Evolutionary conservation across 176 grass and related monocot genomes (phyloP).

Genomic region (Themeda triandra): DNA sequence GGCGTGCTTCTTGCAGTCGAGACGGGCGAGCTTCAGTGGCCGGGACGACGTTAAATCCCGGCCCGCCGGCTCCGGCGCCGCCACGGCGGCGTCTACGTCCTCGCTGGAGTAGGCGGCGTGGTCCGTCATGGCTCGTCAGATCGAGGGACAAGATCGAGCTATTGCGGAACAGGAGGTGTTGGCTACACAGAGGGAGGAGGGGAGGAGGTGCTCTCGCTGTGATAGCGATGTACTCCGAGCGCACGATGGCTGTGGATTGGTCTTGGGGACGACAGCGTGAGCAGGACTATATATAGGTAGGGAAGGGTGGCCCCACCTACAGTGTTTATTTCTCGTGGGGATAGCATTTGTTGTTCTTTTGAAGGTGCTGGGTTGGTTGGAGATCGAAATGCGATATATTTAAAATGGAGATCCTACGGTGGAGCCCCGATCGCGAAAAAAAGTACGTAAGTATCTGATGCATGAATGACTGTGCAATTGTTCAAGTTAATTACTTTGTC

Average conservation of each 20-base stretch:
- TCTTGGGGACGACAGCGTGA: not conserved
- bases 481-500: not conserved
- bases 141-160: not conserved
- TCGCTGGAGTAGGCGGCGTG: conserved; percentile 41
- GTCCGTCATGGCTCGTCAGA: conserved; percentile 42
- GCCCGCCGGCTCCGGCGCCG: conserved; percentile 2
- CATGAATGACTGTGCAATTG: not conserved
- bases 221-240: not conserved
- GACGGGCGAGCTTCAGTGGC: not conserved
- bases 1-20: conserved; percentile 37
- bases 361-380: too few species aligned
- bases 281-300: conserved; percentile 25
- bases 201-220: not conserved
- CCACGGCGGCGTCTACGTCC: conserved; percentile 21
- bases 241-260: not conserved
- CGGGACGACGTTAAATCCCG: conserved; percentile 29
- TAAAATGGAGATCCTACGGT: not conserved
- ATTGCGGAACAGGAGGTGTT: not conserved
- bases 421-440: too few species aligned
- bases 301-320: not conserved
- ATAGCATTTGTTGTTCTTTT: not conserved
- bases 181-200: not conserved
- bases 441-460: too few species aligned
- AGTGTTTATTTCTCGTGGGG: too few species aligned
- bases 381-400: not conserved